Conservation (phyloP, 306 rosid genomes). For the Morella rubra region DNA sequence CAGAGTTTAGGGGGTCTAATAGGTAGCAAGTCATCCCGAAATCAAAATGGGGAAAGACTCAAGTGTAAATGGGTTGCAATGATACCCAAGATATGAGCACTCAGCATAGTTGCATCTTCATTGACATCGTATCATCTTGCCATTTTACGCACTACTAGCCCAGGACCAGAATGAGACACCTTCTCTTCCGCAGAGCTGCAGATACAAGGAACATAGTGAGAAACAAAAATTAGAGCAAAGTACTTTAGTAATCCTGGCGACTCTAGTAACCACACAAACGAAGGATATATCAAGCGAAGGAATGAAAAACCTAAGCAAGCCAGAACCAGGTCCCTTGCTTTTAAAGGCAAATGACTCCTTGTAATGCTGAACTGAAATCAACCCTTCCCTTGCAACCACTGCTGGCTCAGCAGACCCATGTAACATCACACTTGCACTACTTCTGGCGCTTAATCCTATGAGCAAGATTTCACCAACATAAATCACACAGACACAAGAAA, state of each 20-base stretch:
- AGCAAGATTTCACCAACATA: constrained; percentile 20
- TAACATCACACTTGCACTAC: constrained; percentile 26
- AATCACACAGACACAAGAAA: background rate
- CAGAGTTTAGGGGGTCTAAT: no score
- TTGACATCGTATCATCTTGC: background rate
- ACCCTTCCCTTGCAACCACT: constrained; percentile 18
- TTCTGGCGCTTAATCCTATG: constrained; percentile 42
- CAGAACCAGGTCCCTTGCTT: constrained; percentile 26
- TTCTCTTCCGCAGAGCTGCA: background rate
- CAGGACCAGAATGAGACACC: background rate
- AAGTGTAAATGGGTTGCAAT: background rate
- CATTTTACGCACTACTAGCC: background rate
- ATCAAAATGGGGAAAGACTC: background rate
- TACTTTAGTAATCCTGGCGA: background rate
- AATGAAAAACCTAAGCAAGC: constrained; percentile 13
- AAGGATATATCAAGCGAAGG: background rate
- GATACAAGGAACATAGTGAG: background rate
- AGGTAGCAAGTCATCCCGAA: no score
- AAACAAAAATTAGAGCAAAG: background rate
- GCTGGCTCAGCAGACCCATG: constrained; percentile 36
- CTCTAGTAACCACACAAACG: background rate
- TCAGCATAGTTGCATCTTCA: background rate
- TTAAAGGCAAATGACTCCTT: constrained; percentile 18
- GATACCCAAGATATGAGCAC: background rate
- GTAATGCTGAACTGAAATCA: constrained; percentile 38